Evolutionary conservation across 257 asterid species (phyloP).

Genomic region (Ilex aquifolium): DNA sequence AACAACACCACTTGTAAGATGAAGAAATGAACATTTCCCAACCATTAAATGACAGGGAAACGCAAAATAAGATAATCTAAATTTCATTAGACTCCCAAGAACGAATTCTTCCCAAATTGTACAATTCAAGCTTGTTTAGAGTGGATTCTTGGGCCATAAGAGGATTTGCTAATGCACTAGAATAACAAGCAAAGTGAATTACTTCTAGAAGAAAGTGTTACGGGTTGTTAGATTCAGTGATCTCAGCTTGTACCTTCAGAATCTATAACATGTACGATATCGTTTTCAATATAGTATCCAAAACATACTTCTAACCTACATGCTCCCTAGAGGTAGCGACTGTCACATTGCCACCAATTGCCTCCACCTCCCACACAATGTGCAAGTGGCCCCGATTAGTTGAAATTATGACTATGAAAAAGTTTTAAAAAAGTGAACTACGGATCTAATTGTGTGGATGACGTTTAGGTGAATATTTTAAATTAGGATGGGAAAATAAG

Average conservation of each 20-base stretch:
- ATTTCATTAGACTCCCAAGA: conserved; percentile 42
- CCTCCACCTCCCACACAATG: conserved; percentile 82
- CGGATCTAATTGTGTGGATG: too few relatives aligned
- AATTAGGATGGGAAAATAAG: too few relatives aligned
- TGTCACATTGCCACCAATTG: conserved; percentile 81
- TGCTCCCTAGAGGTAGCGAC: conserved; percentile 83
- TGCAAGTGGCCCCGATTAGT: conserved; percentile 78
- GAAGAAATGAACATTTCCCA: too few relatives aligned
- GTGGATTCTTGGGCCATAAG: conserved; percentile 76
- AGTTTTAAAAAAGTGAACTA: too few relatives aligned
- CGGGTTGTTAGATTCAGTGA: conserved; percentile 64
- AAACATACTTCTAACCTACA: conserved; percentile 51
- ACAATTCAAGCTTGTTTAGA: conserved; percentile 39
- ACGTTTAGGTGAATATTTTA: too few relatives aligned
- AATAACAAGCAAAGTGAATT: conserved; percentile 65
- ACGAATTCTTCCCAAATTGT: conserved; percentile 69
- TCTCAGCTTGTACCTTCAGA: conserved; percentile 51
- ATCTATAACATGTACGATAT: conserved; percentile 33
- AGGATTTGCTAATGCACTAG: conserved; percentile 59
- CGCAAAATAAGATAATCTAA: background rate
- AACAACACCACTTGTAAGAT: too few relatives aligned
- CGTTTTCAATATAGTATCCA: background rate
- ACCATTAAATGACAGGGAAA: background rate
- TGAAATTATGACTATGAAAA: conserved; percentile 7
- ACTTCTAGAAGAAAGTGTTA: conserved; percentile 78